Evolutionary conservation across 1,284 basidiomycete species (phyloP).

Genomic region (Pseudozyma sp.): DNA sequence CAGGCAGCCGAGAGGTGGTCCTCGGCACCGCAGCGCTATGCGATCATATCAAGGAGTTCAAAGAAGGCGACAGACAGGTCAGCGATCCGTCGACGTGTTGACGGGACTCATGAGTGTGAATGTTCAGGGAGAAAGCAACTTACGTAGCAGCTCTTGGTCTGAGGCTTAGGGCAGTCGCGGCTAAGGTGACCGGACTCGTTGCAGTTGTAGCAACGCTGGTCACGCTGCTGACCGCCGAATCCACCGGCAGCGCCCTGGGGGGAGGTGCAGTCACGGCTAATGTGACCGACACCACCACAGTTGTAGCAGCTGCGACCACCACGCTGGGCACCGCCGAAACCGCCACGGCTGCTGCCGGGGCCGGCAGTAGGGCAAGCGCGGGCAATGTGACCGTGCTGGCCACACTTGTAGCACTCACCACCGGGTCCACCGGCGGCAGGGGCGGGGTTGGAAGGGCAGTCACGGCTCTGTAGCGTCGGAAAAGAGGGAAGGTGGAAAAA

Average conservation of each 20-base stretch:
- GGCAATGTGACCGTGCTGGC: conserved; percentile 63
- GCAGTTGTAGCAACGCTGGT: conserved; percentile 68
- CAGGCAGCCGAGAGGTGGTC: conserved; percentile 52
- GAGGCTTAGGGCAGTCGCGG: conserved; percentile 62
- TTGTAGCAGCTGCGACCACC: conserved; percentile 64
- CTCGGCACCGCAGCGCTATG: conserved; percentile 45
- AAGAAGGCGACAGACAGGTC: not conserved
- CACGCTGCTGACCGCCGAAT: conserved; percentile 56
- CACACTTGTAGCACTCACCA: conserved; percentile 65
- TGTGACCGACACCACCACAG: conserved; percentile 65
- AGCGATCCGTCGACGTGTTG: not conserved
- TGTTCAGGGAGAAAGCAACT: not conserved
- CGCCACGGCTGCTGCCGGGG: conserved; percentile 22
- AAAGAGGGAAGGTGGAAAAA: too few relatives aligned
- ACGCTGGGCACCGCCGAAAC: conserved; percentile 36
- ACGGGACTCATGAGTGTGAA: not conserved
- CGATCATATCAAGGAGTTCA: not conserved
- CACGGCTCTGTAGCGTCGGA: conserved; percentile 50
- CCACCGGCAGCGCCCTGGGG: conserved; percentile 42
- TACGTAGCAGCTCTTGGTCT: conserved; percentile 64
- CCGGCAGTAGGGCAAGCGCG: conserved; percentile 60
- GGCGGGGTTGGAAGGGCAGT: conserved; percentile 57
- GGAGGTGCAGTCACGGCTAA: conserved; percentile 64
- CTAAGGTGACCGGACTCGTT: conserved; percentile 63
- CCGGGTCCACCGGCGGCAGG: conserved; percentile 43